Conservation (phyloP, 108 stramenopile species). For the Seminavis robusta region DNA sequence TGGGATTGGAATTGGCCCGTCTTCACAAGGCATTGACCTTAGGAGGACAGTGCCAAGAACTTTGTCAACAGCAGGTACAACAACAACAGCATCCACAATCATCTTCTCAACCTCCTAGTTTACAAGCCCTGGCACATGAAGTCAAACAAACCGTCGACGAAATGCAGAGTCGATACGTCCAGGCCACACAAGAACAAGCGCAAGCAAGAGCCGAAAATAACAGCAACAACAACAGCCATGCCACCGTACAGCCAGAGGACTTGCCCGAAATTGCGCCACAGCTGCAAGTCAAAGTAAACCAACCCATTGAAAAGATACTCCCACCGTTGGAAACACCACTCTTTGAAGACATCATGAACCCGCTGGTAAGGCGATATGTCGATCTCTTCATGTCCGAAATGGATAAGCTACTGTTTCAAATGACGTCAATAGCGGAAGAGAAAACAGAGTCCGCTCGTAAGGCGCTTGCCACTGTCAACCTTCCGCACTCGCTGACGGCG, state of each 20-base stretch:
- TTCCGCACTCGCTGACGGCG: constrained; percentile 52
- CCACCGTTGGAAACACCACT: constrained; percentile 4
- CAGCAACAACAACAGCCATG: constrained; percentile 1
- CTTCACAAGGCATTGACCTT: too few species aligned
- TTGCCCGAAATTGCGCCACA: constrained; percentile 37
- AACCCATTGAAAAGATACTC: constrained; percentile 7
- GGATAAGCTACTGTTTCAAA: constrained; percentile 23
- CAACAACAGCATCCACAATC: constrained; percentile 5
- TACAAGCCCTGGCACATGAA: neutral
- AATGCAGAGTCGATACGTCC: neutral
- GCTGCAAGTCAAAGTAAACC: constrained; percentile 24
- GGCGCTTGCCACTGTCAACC: constrained; percentile 27
- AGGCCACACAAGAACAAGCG: constrained; percentile 7
- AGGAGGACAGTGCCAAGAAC: too few species aligned
- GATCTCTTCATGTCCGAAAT: constrained; percentile 27
- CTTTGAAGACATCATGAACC: constrained; percentile 10
- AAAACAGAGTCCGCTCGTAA: constrained; percentile 28
- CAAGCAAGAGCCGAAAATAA: neutral
- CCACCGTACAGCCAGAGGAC: constrained; percentile 7
- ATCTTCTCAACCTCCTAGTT: neutral
- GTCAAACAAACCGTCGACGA: neutral
- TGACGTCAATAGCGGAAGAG: constrained; percentile 21
- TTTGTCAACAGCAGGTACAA: constrained; percentile 2
- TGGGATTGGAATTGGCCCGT: constrained; percentile 24
- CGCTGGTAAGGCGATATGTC: constrained; percentile 13